Evolutionary conservation across 495 filamentous ascomycete genomes (phyloP), one percentile per base, ranked within the genome.

Genomic region (Penicillium ucsense): DNA sequence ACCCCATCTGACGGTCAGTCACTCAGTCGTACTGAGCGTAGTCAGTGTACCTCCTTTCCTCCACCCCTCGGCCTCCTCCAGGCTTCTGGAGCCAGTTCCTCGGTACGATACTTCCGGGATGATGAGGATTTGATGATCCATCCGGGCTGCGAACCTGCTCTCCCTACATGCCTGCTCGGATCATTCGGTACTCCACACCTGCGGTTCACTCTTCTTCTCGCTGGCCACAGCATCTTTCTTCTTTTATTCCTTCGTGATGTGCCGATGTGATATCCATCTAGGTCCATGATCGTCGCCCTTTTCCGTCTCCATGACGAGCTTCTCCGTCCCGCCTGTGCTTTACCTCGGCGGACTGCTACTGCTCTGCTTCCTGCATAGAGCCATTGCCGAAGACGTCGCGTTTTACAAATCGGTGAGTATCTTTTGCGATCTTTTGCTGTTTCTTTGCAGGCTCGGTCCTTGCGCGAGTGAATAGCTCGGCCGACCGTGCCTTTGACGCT

Each of bases 361-460:
- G 29, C 47, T 61, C 28, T 51, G 44, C 41, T 50, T 38, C 8
- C 35, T 51, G 39, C 31, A 47, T 35, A 11, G 20, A 9, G 45
- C 43, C 12, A 39, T 55, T 7, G 57, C 49, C 7, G 57, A 61
- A 36, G 48, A 53, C 3, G 52, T 50, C 8, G 36, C 53, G 2
- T 61, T 58, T 29, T 65, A 49, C 34, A 65, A 63, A 49, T 65
- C 62, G 37, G 62, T 65, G 31, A 33, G 55, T 45, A 8, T 32
- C 11, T 7, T 43, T 7, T 40, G 39, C 45, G 37, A 6, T 41
- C 12, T 35, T 12, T 43, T 48, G 42, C 42, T 45, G 43, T 42
- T 47, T 42, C 35, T 43, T 43, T 20, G 8, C 27, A 3, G 20
- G 27, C 10, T n/a, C 32, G 9, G 33, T 43, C 36, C n/a, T 30